These are phyloP conservation scores for Emergomyces pasteurianus DNA, from an alignment of 2,329 filamentous ascomycete species.

Conservation along the genomic window DNA sequence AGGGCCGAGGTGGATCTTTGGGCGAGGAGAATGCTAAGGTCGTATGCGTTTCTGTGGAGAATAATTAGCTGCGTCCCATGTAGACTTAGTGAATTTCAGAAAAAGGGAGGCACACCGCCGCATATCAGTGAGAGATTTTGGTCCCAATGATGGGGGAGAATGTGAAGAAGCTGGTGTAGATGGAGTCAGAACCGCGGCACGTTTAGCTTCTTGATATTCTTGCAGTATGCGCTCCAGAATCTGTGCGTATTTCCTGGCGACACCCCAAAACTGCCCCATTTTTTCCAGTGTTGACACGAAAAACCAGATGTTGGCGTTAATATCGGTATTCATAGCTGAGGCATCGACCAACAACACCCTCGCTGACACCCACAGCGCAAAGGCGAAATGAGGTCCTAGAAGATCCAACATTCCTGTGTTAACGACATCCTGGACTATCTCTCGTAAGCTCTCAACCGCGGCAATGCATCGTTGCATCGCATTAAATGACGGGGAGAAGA, in stretches of 20 bases:
- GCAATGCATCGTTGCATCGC: conserved; percentile 37
- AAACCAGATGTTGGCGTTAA: conserved; percentile 33
- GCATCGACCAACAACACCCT: conserved; percentile 33
- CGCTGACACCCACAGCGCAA: conserved; percentile 36
- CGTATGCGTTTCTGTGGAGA: conserved; percentile 20
- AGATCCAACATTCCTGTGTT: conserved; percentile 35
- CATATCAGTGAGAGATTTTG: conserved; percentile 30
- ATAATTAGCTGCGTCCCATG: conserved; percentile 6
- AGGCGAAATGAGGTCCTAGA: conserved; percentile 34
- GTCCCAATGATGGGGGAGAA: neutral
- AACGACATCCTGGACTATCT: conserved; percentile 34
- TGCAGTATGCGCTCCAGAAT: conserved; percentile 29
- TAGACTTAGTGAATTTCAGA: neutral
- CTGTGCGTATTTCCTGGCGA: conserved; percentile 33
- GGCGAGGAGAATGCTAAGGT: conserved; percentile 28
- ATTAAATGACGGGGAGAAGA: conserved; percentile 35
- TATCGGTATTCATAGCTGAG: conserved; percentile 23
- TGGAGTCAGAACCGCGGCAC: neutral
- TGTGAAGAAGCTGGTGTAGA: neutral
- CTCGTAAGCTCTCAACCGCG: conserved; percentile 34
- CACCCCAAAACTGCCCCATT: conserved; percentile 35
- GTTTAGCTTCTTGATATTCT: conserved; percentile 4
- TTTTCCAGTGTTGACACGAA: conserved; percentile 33
- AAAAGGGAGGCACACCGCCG: conserved; percentile 22
- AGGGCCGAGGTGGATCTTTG: conserved; percentile 27